phyloP scores from a whole-genome alignment of 768 basidiomycete genomes.

The Cystofilobasidium macerans region DNA sequence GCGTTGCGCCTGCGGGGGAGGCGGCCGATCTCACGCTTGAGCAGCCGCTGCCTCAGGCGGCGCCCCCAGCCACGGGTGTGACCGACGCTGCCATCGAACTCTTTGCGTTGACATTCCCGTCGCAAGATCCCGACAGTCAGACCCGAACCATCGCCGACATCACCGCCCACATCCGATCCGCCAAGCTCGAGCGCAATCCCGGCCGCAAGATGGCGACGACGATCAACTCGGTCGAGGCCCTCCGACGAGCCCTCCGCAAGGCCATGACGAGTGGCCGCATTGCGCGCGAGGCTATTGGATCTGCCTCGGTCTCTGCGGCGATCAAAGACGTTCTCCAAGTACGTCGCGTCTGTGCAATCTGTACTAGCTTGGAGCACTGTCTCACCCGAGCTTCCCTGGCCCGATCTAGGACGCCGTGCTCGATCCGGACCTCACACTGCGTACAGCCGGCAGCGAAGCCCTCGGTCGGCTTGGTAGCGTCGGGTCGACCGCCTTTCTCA shows the following conservation, averaged over 20 bases:
- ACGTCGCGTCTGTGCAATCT: slow-evolving; percentile 27
- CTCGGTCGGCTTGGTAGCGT: slow-evolving; percentile 77
- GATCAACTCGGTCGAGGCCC: slow-evolving; percentile 64
- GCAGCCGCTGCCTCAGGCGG: slow-evolving; percentile 47
- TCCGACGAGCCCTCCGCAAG: slow-evolving; percentile 53
- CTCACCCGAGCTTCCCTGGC: no score
- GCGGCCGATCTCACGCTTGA: slow-evolving; percentile 17
- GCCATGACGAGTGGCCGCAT: slow-evolving; percentile 31
- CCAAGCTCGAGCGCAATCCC: slow-evolving; percentile 72
- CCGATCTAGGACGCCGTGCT: slow-evolving; percentile 56
- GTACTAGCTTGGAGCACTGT: slow-evolving; percentile 9
- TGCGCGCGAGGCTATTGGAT: slow-evolving; percentile 32
- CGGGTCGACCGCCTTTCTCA: slow-evolving; percentile 71
- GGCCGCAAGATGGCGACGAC: slow-evolving; percentile 75
- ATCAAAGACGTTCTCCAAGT: slow-evolving; percentile 67
- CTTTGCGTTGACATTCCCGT: slow-evolving; percentile 64
- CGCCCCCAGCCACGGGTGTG: slow-evolving; percentile 66
- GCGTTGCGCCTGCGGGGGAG: slow-evolving; percentile 39
- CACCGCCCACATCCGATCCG: slow-evolving; percentile 55
- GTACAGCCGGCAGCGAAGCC: slow-evolving; percentile 71
- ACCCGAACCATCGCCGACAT: slow-evolving; percentile 37
- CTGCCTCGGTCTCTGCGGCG: slow-evolving; percentile 32
- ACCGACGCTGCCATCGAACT: slow-evolving; percentile 83
- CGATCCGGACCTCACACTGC: slow-evolving; percentile 65
- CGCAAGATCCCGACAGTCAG: slow-evolving; percentile 53